Percentiles rank a stretch among this genome's conserved stretches.
These are phyloP conservation scores for Pseudoscleropodium purum DNA, from an alignment of 225 moss, liverwort and hornwort species.

Conservation along the genomic window DNA sequence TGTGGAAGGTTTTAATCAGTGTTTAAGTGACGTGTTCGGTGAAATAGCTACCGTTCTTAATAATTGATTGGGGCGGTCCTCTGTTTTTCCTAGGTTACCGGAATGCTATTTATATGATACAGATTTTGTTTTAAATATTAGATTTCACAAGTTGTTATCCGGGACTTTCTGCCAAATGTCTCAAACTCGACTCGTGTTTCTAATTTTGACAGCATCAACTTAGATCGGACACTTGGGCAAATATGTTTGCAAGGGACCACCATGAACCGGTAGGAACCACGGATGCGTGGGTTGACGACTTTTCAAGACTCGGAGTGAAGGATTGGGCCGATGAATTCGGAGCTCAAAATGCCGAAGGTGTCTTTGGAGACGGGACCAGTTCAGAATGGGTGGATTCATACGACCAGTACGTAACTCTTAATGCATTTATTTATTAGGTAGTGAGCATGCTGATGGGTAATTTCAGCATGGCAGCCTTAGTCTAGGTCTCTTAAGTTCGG, in stretches of 20 bases:
- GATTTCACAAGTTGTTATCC: neutral
- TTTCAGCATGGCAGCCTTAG: neutral
- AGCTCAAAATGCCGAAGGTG: slow-evolving; percentile 44
- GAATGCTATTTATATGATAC: neutral
- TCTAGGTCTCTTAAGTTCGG: neutral
- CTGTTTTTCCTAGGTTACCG: neutral
- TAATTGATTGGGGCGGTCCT: neutral
- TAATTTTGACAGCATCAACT: slow-evolving; percentile 47
- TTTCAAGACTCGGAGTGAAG: slow-evolving; percentile 66
- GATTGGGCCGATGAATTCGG: slow-evolving; percentile 92
- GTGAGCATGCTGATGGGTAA: neutral
- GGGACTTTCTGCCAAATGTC: neutral
- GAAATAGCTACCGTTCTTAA: neutral
- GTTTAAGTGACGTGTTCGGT: neutral
- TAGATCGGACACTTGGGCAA: slow-evolving; percentile 50
- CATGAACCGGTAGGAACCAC: slow-evolving; percentile 31
- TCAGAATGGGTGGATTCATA: slow-evolving; percentile 89
- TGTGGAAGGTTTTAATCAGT: neutral
- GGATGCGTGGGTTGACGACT: slow-evolving; percentile 86
- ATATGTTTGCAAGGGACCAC: slow-evolving; percentile 40
- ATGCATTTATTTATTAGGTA: neutral
- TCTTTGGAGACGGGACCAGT: slow-evolving; percentile 53
- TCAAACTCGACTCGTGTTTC: neutral
- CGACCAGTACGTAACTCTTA: slow-evolving; percentile 54
- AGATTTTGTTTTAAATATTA: neutral